phyloP scores from a whole-genome alignment of 352 stramenopile species.

The Phytopythium oedochilum region DNA sequence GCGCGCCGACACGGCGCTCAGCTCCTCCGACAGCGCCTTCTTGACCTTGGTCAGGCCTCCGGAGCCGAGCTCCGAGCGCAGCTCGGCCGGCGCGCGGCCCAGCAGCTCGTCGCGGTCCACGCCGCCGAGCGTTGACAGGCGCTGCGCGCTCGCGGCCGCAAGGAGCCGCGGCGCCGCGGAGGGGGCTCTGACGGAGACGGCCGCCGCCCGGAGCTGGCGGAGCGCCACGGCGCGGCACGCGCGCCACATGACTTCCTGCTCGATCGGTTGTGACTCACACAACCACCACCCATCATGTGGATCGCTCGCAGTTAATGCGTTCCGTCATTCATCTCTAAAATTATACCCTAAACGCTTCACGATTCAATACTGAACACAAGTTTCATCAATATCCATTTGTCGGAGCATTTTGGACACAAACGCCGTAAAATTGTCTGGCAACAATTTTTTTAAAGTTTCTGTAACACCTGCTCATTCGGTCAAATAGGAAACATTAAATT shows the following conservation, averaged over 20 bases:
- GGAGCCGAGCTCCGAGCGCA: slow-evolving; percentile 31
- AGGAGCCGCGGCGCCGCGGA: slow-evolving; percentile 5
- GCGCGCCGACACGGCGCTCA: slow-evolving; percentile 21
- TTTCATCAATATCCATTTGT: no score
- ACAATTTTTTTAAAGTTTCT: no score
- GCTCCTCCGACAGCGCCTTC: slow-evolving; percentile 32
- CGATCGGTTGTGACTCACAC: no score
- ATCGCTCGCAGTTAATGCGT: no score
- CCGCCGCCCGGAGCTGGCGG: slow-evolving; percentile 24
- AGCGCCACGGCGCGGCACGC: slow-evolving; percentile 44
- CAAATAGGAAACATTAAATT: no score
- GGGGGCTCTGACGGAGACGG: slow-evolving; percentile 7
- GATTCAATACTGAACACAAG: no score
- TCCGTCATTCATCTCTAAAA: no score
- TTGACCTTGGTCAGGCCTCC: slow-evolving; percentile 25
- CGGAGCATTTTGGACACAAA: no score
- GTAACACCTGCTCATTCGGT: no score
- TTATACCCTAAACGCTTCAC: no score
- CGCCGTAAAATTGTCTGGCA: no score
- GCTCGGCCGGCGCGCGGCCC: slow-evolving; percentile 25
- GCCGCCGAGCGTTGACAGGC: slow-evolving; percentile 38
- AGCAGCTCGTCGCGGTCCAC: slow-evolving; percentile 44
- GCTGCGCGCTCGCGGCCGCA: neutral
- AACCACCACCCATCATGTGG: no score
- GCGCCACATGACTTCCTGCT: slow-evolving; percentile 40